A percentile compares a stretch with the other conserved stretches of the same genome.
phyloP scores from a whole-genome alignment of 78 protist species.

The Emiliania huxleyi region DNA sequence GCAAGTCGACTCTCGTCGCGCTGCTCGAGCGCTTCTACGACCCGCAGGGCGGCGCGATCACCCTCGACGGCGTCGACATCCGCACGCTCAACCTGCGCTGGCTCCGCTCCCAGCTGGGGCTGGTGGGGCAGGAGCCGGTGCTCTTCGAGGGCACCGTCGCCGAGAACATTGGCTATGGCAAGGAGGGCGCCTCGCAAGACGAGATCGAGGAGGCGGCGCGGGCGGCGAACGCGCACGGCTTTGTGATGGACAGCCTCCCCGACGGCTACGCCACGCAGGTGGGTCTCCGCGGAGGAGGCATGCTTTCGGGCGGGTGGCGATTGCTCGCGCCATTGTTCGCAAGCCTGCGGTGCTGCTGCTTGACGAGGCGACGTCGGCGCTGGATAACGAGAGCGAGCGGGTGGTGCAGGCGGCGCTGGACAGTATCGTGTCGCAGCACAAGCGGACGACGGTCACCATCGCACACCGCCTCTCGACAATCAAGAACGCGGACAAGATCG shows the following conservation, averaged over 20 bases:
- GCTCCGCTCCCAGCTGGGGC: constrained; percentile 48
- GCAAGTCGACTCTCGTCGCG: constrained; percentile 74
- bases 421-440: constrained; percentile 41
- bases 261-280: constrained; percentile 74
- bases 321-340: constrained; percentile 89
- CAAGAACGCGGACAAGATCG: constrained; percentile 68
- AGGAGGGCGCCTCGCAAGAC: constrained; percentile 27
- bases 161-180: constrained; percentile 84
- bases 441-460: constrained; percentile 79
- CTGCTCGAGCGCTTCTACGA: constrained; percentile 62
- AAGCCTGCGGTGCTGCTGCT: constrained; percentile 87
- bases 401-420: constrained; percentile 80
- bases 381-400: constrained; percentile 77
- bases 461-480: constrained; percentile 91
- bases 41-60: constrained; percentile 48
- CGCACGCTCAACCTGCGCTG: background rate
- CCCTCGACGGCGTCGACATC: constrained; percentile 53
- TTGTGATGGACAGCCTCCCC: constrained; percentile 70
- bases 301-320: constrained; percentile 91
- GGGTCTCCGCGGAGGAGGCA: constrained; percentile 84
- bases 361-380: constrained; percentile 89
- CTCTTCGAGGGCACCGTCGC: constrained; percentile 75
- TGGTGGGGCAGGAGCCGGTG: constrained; percentile 74
- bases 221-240: constrained; percentile 87
- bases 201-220: constrained; percentile 79